phyloP scores from a whole-genome alignment of 106 monocot species.

The Platanthera zijinensis region DNA sequence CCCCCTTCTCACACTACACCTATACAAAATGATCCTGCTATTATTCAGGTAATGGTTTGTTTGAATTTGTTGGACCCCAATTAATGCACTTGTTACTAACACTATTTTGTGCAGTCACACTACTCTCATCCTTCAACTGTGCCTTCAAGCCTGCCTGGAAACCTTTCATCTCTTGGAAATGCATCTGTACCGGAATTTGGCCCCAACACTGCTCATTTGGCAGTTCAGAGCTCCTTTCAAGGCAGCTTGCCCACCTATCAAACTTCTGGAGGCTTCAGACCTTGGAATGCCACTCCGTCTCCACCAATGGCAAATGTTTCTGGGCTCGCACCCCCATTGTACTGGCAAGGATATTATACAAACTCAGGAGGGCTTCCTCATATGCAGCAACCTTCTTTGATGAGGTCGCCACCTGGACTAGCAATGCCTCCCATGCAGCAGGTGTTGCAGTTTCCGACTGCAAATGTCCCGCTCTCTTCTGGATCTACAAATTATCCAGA shows the following conservation, averaged over 20 bases:
- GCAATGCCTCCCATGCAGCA: constrained; percentile 39
- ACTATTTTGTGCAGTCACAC: constrained; percentile 43
- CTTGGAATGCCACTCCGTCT: constrained; percentile 37
- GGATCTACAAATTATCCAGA: constrained; percentile 24
- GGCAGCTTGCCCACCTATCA: constrained; percentile 37
- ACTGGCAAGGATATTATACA: constrained; percentile 55
- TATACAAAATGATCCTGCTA: constrained; percentile 61
- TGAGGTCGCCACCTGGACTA: constrained; percentile 33
- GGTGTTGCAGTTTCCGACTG: constrained; percentile 28
- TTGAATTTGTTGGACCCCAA: not conserved
- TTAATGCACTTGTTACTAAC: not conserved
- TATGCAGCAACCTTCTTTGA: constrained; percentile 35
- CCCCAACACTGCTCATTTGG: constrained; percentile 23
- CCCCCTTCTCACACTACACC: constrained; percentile 42
- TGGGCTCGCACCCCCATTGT: constrained; percentile 44
- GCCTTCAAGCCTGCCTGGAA: constrained; percentile 13
- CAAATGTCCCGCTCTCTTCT: constrained; percentile 16
- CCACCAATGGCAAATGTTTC: constrained; percentile 30
- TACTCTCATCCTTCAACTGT: constrained; percentile 37
- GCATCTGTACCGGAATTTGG: constrained; percentile 18
- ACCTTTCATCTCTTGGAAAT: constrained; percentile 30
- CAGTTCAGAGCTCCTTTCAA: constrained; percentile 29
- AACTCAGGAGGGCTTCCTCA: constrained; percentile 33
- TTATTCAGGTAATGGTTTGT: constrained; percentile 39
- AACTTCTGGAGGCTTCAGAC: constrained; percentile 34